Evolutionary conservation across 1,139 yeast species (phyloP).

Genomic region (Blastobotrys illinoisensis): DNA sequence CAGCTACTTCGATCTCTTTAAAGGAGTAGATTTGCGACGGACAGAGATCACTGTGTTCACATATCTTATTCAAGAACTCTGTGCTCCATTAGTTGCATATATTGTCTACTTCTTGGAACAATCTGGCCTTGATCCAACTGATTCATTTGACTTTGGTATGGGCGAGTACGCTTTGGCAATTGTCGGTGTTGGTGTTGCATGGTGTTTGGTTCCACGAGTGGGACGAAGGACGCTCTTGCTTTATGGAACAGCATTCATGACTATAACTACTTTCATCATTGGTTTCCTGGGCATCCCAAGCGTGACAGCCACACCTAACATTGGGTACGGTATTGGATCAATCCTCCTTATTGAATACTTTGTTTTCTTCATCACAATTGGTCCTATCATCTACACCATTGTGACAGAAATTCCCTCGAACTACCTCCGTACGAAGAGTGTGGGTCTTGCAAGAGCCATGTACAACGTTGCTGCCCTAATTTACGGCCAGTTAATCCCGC

Average conservation of each 20-base stretch:
- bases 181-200: conserved; percentile 12
- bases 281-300: conserved; percentile 8
- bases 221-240: conserved; percentile 48
- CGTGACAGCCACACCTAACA: background rate
- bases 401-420: conserved; percentile 55
- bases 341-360: background rate
- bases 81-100: conserved; percentile 28
- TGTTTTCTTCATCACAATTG: conserved; percentile 36
- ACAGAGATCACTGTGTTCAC: conserved; percentile 39
- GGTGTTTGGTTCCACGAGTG: conserved; percentile 19
- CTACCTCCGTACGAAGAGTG: conserved; percentile 49
- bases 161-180: conserved; percentile 23
- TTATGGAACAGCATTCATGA: conserved; percentile 38
- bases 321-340: background rate
- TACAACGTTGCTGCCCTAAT: conserved; percentile 38
- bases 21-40: conserved; percentile 45
- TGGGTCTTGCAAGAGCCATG: conserved; percentile 49
- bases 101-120: conserved; percentile 18
- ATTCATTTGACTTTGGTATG: conserved; percentile 17
- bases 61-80: conserved; percentile 14
- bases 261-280: conserved; percentile 34
- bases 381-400: conserved; percentile 55
- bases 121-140: conserved; percentile 16
- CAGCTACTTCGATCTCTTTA: conserved; percentile 44
- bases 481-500: conserved; percentile 39